Base-by-base conservation (phyloP, 2,329 filamentous ascomycete genomes). In the Scedosporium boydii region DNA sequence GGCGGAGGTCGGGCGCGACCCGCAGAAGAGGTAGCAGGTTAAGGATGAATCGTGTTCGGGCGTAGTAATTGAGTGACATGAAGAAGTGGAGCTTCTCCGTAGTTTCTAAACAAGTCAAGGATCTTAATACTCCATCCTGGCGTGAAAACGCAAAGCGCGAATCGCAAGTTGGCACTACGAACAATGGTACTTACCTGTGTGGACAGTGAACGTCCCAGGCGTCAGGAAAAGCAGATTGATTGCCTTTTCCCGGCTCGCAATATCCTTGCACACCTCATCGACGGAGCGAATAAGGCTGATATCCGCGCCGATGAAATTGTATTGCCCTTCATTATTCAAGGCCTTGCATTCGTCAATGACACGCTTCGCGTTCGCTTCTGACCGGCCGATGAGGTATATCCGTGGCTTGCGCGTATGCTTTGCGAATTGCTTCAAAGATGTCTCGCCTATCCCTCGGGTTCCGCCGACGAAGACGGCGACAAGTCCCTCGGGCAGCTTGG, bases 21-120 rank as follows among this genome's bases (percentile, higher is more conserved):
- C 72, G 70, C 2, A 87, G 75, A 0, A 80, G 74, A 0, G 84
- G 84, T 7, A 86, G 78, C 1, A 87, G 76, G 60, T 84, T 82
- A 51, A 76, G 63, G 26, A 81, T 76, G 69, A 86, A 83, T 51
- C 82, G 80, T 65, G 81, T 77, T 41, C 84, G 82, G 9, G 79
- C 74, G 71, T 87, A 86, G 72, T 80, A 84, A 42, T 76, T 76
- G 26, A 86, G 75, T 4, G 79, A 73, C 56, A 78, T 74, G 34
- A 77, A 74, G 48, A 76, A 75, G 63, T 83, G 76, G 6, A 87
- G 74, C 9, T 80, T 82, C 70, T 87, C 85, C 0, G 71, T 60
- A 0, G 82, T 85, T 62, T 84, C 83, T 59, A 14, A 3, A 27
- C 23, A 27, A 9, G 14, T 21, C 2, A 16, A 14, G 6, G 55